Base-by-base conservation (phyloP, 164 flowering plant species). In the Hamamelis virginiana region DNA sequence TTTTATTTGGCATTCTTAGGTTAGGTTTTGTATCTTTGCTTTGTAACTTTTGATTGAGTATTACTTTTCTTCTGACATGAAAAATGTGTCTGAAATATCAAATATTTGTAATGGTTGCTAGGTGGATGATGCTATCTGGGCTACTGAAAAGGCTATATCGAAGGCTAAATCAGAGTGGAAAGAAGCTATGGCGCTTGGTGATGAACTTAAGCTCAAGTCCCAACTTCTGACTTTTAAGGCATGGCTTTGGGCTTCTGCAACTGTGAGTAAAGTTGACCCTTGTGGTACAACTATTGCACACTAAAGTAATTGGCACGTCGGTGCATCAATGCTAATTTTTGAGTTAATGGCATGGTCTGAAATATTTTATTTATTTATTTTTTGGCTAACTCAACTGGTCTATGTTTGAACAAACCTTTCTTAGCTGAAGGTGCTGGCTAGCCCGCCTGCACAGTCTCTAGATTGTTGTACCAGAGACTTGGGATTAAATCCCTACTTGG, bases 211-310 rank as follows among this genome's bases (percentile, higher is more conserved):
- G 65, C 66, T 95, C 65, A 90, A 78, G 72, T 85, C 86, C 62
- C 83, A 75, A 38, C 77, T 91, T 45, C 66, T 58, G 13, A 83
- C 84, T 28, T 84, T 91, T 38, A 81, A 66, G 72, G 90, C 97
- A 0, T 95, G 99, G 99, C 83, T 91, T 64, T 95, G 99, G 99
- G 96, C 97, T 74, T 83, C 86, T 64, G 87, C 93, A 71, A 90
- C 96, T 66, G 99, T 95, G 69, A 87, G 96, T 48, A 47, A n/a
- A n/a, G n/a, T n/a, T n/a, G n/a, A n/a, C n/a, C n/a, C 27, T 68
- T 55, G 16, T 21, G 9, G 25, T 9, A 33, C 22, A 10, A 26
- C 19, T 47, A 57, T 4, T 56, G 57, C n/a, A 59, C 59, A 6
- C 22, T 23, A 15, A 23, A 8, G 56, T 55, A 22, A 9, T 3